Base-by-base conservation (phyloP, 2,329 filamentous ascomycete species). In the Graphilbum sp. region DNA sequence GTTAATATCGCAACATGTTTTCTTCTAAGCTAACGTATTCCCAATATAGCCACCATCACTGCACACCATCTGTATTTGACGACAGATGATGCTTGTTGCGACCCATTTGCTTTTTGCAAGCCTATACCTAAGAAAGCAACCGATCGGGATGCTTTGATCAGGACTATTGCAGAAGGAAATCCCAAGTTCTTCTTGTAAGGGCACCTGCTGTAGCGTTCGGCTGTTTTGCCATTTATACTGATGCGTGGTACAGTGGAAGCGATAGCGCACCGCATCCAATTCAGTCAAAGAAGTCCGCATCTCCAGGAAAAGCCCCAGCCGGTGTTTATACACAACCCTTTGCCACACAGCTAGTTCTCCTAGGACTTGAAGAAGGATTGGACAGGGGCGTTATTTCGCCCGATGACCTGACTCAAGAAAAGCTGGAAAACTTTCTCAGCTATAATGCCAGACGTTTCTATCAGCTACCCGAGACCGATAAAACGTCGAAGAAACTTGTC, bases 281-380 rank as follows among this genome's bases (percentile, higher is more conserved):
- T 17, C 55, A 52, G 20, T 65, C 69, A 43, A 80, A 81, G 59
- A 65, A 68, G 38, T 69, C 65, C 17, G 43, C 45, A 4, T 35
- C 34, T 3, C 59, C 60, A 36, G 64, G 63, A 35, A 67, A 62
- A 52, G 69, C 75, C 1, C 72, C 78, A 0, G 82, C 82, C 0
- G 82, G 82, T 5, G 80, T 87, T 32, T 88, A 85, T 54, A 87
- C 82, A 1, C 82, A 88, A 58, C 76, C 78, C 4, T 75, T 75
- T 51, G 75, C 74, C 0, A 64, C 75, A 2, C 48, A 52, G 25
- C 55, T 56, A 33, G 75, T 84, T 34, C 58, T 85, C 19, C 61
- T 68, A 46, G 68, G 63, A 1, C 58, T 85, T 31, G 70, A 80
- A 54, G 68, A 72, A 47, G 79, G 67, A 5, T 60, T 79, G 4